These are phyloP conservation scores for Scytalidium lignicola DNA, from an alignment of 2,329 filamentous ascomycete genomes.

Conservation along the genomic window DNA sequence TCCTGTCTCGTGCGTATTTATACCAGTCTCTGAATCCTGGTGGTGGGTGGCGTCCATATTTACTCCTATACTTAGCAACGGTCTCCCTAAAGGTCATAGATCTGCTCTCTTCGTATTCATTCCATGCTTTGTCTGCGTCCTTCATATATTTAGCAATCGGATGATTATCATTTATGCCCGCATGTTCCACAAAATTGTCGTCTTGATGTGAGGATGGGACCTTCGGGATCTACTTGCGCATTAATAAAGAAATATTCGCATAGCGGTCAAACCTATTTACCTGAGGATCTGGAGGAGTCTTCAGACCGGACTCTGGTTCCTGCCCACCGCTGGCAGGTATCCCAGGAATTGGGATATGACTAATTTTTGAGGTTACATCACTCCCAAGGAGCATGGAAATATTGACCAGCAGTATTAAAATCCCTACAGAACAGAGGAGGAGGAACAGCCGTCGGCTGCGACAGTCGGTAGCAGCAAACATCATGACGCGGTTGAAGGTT, in stretches of 20 bases:
- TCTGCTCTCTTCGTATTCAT: conserved; percentile 24
- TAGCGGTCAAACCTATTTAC: conserved; percentile 8
- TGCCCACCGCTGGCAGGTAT: conserved; percentile 1
- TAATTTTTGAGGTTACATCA: conserved; percentile 20
- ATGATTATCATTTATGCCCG: conserved; percentile 22
- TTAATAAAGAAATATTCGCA: neutral
- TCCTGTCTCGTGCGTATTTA: conserved; percentile 43
- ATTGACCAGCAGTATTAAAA: conserved; percentile 22
- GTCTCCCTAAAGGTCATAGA: conserved; percentile 46
- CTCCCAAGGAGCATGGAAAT: conserved; percentile 18
- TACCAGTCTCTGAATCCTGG: conserved; percentile 61
- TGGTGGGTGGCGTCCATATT: conserved; percentile 55
- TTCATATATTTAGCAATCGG: conserved; percentile 27
- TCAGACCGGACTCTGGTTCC: conserved; percentile 5
- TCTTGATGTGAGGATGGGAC: conserved; percentile 18
- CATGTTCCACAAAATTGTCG: conserved; percentile 18
- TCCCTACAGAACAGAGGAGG: conserved; percentile 14
- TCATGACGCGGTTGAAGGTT: conserved; percentile 4
- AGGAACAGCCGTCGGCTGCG: conserved; percentile 20
- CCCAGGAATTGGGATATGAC: conserved; percentile 17
- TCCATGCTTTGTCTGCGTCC: conserved; percentile 25
- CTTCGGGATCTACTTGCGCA: conserved; percentile 16
- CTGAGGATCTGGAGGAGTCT: conserved; percentile 12
- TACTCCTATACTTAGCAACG: conserved; percentile 49
- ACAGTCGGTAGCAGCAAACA: conserved; percentile 17